These are phyloP conservation scores for Craterostigma plantagineum DNA, from an alignment of 257 asterid genomes.

Conservation along the genomic window DNA sequence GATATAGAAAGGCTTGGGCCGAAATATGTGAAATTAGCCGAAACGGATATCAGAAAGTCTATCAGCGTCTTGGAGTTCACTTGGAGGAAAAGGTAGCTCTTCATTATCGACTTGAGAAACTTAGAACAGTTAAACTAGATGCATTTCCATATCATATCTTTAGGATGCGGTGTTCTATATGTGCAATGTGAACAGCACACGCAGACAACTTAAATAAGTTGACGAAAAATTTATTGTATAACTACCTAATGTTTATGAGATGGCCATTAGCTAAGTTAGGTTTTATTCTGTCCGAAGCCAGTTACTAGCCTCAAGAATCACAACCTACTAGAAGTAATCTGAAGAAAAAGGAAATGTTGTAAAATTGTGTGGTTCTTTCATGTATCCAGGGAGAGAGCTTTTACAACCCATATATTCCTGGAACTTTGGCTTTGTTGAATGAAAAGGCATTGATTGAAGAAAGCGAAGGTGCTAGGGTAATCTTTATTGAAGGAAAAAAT, in stretches of 20 bases:
- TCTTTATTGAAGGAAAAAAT: constrained; percentile 63
- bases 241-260: too few relatives aligned
- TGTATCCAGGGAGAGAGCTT: constrained; percentile 80
- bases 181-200: too few relatives aligned
- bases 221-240: too few relatives aligned
- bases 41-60: constrained; percentile 47
- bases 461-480: constrained; percentile 91
- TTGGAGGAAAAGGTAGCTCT: constrained; percentile 65
- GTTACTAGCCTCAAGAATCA: too few relatives aligned
- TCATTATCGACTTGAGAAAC: neutral
- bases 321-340: too few relatives aligned
- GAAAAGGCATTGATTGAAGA: constrained; percentile 58
- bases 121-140: too few relatives aligned
- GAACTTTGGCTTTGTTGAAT: constrained; percentile 36
- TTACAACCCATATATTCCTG: constrained; percentile 70
- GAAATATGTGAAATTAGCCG: constrained; percentile 82
- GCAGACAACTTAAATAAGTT: too few relatives aligned
- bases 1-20: constrained; percentile 67
- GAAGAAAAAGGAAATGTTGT: too few relatives aligned
- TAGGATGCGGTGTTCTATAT: too few relatives aligned
- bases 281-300: too few relatives aligned
- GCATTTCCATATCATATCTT: neutral
- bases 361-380: neutral
- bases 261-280: too few relatives aligned
- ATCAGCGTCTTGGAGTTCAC: constrained; percentile 54